Conservation (phyloP, 495 filamentous ascomycete species). For the Bryoglossum gracile region DNA sequence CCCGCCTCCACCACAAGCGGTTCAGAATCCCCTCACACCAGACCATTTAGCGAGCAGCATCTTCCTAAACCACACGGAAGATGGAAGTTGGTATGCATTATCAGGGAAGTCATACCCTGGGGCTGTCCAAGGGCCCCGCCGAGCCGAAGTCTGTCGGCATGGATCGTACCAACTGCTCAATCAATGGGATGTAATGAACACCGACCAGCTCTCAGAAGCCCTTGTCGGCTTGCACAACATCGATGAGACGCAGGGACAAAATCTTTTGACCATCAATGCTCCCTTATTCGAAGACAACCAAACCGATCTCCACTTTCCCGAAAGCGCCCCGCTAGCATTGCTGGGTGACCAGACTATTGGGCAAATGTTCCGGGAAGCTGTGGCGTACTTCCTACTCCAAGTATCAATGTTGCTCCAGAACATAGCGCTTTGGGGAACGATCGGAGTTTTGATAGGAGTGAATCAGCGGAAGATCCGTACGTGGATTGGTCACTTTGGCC, state of each 20-base stretch:
- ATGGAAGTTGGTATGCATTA: slow-evolving; percentile 88
- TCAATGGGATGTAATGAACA: slow-evolving; percentile 27
- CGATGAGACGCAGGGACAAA: slow-evolving; percentile 21
- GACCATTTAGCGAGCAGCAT: slow-evolving; percentile 54
- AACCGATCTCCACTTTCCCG: slow-evolving; percentile 7
- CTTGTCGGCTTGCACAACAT: slow-evolving; percentile 43
- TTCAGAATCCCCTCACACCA: slow-evolving; percentile 45
- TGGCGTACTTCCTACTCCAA: slow-evolving; percentile 32
- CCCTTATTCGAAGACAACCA: slow-evolving; percentile 7
- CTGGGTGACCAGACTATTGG: slow-evolving; percentile 24
- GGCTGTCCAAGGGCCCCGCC: slow-evolving; percentile 60
- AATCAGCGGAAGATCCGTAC: slow-evolving; percentile 9
- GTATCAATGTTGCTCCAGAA: slow-evolving; percentile 44
- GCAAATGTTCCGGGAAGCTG: slow-evolving; percentile 29
- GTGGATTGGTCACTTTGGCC: slow-evolving; percentile 4
- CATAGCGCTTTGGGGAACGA: slow-evolving; percentile 32
- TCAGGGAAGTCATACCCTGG: slow-evolving; percentile 84
- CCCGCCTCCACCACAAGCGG: slow-evolving; percentile 53
- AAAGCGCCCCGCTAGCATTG: slow-evolving; percentile 18
- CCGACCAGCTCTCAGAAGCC: slow-evolving; percentile 28
- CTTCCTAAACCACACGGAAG: slow-evolving; percentile 79
- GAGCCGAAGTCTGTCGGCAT: slow-evolving; percentile 56
- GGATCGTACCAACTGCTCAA: slow-evolving; percentile 38
- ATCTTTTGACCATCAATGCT: slow-evolving; percentile 14
- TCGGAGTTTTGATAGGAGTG: slow-evolving; percentile 21